Evolutionary conservation across 106 monocot species (phyloP).

Genomic region (Amphibolis antarctica): DNA sequence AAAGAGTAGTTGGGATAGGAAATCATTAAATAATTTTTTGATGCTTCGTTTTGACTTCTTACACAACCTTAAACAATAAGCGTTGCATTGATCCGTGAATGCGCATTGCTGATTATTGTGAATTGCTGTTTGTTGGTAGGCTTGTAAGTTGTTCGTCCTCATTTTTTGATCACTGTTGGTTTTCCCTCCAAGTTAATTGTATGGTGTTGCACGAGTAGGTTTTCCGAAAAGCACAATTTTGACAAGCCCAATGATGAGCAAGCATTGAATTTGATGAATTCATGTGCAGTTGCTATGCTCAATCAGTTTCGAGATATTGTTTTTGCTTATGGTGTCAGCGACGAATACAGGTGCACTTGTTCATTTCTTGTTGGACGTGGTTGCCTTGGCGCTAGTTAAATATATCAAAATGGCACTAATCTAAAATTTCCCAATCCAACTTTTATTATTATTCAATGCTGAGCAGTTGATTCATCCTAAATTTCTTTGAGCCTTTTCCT

Average conservation of each 20-base stretch:
- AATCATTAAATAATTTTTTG: too few species aligned
- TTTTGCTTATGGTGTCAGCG: conserved; percentile 92
- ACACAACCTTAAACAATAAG: too few species aligned
- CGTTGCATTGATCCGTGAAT: too few species aligned
- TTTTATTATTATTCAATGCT: background rate
- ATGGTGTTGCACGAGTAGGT: conserved; percentile 24
- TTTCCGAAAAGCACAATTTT: conserved; percentile 50
- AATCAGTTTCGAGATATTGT: conserved; percentile 72
- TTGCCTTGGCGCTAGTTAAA: background rate
- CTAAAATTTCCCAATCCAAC: too few species aligned
- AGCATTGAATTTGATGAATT: conserved; percentile 74
- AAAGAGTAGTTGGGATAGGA: too few species aligned
- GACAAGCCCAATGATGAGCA: conserved; percentile 82
- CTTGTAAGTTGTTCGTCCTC: too few species aligned
- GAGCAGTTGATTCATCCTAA: background rate
- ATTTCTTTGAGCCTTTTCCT: background rate
- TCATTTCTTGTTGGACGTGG: background rate
- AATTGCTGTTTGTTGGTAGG: too few species aligned
- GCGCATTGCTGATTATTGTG: too few species aligned
- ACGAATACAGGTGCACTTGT: conserved; percentile 62
- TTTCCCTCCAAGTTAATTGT: too few species aligned
- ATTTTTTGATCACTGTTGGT: too few species aligned
- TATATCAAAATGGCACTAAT: too few species aligned
- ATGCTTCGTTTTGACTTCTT: too few species aligned
- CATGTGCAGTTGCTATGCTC: conserved; percentile 62